phyloP scores from a whole-genome alignment of 495 filamentous ascomycete genomes.

The Astrocystis sublimbata region DNA sequence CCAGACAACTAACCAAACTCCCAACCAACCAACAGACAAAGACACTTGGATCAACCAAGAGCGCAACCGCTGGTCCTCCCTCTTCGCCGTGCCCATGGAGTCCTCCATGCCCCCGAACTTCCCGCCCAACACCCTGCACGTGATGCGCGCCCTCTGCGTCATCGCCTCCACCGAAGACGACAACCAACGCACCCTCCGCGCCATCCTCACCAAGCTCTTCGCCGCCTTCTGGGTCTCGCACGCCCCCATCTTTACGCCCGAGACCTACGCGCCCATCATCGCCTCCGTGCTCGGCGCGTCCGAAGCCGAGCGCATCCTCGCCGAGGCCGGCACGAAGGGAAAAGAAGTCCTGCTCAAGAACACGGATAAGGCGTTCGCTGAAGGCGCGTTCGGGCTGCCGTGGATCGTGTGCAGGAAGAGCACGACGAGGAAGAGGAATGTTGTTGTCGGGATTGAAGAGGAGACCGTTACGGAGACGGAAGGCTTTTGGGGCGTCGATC shows the following conservation, averaged over 20 bases:
- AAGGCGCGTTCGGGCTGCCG: conserved; percentile 71
- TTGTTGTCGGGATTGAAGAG: too few relatives aligned
- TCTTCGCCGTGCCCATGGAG: conserved; percentile 62
- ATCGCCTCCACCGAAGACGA: conserved; percentile 20
- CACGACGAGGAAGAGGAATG: conserved; percentile 56
- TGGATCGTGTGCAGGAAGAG: conserved; percentile 70
- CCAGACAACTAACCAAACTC: background rate
- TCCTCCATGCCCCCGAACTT: conserved; percentile 55
- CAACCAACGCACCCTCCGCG: too few relatives aligned
- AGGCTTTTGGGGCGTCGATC: conserved; percentile 70
- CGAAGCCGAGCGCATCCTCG: conserved; percentile 42
- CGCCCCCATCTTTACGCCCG: conserved; percentile 49
- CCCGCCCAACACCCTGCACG: conserved; percentile 55
- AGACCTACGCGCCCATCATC: conserved; percentile 50
- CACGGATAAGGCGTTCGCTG: conserved; percentile 58
- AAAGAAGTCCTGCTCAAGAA: conserved; percentile 56
- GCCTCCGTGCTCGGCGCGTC: conserved; percentile 51
- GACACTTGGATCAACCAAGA: conserved; percentile 62
- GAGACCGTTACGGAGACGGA: too few relatives aligned
- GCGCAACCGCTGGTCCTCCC: conserved; percentile 60
- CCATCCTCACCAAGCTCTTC: conserved; percentile 45
- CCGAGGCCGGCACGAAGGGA: conserved; percentile 46
- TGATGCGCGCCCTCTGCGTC: conserved; percentile 49
- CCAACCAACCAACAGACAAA: conserved; percentile 55
- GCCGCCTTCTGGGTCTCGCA: conserved; percentile 58